Percentiles rank a stretch among this genome's conserved stretches.
phyloP scores from a whole-genome alignment of 1,284 basidiomycete species.

The Leccinum ambiguum region DNA sequence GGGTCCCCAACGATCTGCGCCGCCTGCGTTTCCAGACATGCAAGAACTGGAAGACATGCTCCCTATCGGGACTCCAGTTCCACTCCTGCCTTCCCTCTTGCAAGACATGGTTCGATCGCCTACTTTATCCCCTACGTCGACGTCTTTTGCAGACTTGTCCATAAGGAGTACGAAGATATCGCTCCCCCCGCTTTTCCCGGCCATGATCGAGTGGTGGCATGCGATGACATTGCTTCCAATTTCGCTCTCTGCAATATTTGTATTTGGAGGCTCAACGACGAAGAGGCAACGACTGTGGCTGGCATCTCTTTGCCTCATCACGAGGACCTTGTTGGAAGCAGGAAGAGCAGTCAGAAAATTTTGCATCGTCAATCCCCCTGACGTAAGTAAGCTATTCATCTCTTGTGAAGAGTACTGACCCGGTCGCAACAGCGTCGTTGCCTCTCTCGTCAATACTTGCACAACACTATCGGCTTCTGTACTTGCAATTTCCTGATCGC shows the following conservation, averaged over 20 bases:
- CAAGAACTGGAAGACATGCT: constrained; percentile 22
- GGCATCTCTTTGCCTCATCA: constrained; percentile 40
- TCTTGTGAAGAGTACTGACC: background rate
- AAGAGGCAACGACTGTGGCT: constrained; percentile 56
- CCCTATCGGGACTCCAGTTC: constrained; percentile 33
- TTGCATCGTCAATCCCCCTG: constrained; percentile 32
- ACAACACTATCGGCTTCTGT: background rate
- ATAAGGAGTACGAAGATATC: constrained; percentile 48
- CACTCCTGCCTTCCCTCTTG: constrained; percentile 69
- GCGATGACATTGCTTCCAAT: constrained; percentile 34
- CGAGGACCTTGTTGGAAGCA: constrained; percentile 32
- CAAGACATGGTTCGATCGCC: constrained; percentile 70
- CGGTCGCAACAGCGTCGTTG: background rate
- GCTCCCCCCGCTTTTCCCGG: constrained; percentile 18
- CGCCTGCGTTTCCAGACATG: constrained; percentile 28
- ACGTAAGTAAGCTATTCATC: constrained; percentile 13
- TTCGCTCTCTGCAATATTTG: constrained; percentile 48
- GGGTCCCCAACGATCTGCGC: constrained; percentile 31
- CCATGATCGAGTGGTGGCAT: constrained; percentile 26
- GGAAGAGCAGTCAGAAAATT: constrained; percentile 35
- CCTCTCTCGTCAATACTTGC: constrained; percentile 4
- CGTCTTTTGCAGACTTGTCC: constrained; percentile 63
- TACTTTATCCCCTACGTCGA: constrained; percentile 58
- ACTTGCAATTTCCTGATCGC: too few relatives aligned
- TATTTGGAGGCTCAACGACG: constrained; percentile 59